These are phyloP conservation scores for Penicillium sp. DNA, from an alignment of 2,329 filamentous ascomycete genomes.

Conservation along the genomic window DNA sequence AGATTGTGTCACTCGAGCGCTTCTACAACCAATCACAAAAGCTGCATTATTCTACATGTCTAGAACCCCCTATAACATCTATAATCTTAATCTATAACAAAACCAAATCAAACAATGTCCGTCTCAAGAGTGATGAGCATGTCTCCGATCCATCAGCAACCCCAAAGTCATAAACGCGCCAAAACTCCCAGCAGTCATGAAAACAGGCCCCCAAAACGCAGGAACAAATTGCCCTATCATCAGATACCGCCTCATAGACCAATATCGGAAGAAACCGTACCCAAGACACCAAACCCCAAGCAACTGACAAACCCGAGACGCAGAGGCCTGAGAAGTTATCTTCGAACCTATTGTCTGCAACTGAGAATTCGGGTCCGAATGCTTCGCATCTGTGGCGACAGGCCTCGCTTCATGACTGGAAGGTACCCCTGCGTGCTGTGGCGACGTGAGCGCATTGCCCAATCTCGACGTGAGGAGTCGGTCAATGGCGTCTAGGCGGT, in stretches of 20 bases:
- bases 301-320: slow-evolving; percentile 20
- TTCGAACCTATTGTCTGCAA: neutral
- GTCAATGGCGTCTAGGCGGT: slow-evolving; percentile 28
- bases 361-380: neutral
- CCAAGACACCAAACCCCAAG: slow-evolving; percentile 29
- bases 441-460: slow-evolving; percentile 1
- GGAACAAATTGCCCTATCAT: slow-evolving; percentile 26
- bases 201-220: slow-evolving; percentile 29
- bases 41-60: neutral
- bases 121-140: neutral
- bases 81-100: neutral
- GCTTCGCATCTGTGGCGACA: neutral
- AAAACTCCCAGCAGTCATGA: slow-evolving; percentile 25
- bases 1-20: too few relatives aligned
- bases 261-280: slow-evolving; percentile 27
- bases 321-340: slow-evolving; percentile 1
- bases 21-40: too few relatives aligned
- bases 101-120: neutral
- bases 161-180: slow-evolving; percentile 16
- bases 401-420: neutral
- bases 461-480: slow-evolving; percentile 20
- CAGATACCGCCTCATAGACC: slow-evolving; percentile 25
- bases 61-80: neutral
- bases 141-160: slow-evolving; percentile 12
- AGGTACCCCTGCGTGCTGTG: neutral